Percentiles rank a stretch among this genome's conserved stretches.
phyloP scores from a whole-genome alignment of 495 filamentous ascomycete species.

The Schizothecium vesticola region DNA sequence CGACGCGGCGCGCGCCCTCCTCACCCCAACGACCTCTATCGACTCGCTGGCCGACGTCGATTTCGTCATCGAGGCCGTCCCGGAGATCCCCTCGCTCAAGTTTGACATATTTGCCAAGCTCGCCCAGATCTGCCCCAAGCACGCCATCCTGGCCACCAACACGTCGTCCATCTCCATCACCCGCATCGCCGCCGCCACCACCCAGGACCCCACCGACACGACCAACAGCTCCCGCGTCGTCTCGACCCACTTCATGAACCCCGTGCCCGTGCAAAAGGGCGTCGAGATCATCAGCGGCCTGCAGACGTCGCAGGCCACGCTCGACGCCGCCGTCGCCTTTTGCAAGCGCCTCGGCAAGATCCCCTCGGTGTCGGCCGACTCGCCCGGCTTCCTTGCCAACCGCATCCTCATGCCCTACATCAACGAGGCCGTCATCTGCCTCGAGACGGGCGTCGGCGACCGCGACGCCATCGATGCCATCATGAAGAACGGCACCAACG shows the following conservation, averaged over 20 bases:
- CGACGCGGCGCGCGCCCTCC: slow-evolving; percentile 58
- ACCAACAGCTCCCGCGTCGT: slow-evolving; percentile 83
- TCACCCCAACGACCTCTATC: slow-evolving; percentile 66
- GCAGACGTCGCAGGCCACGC: slow-evolving; percentile 77
- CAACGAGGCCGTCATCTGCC: slow-evolving; percentile 95
- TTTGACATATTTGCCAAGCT: slow-evolving; percentile 79
- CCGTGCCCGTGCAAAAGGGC: slow-evolving; percentile 92
- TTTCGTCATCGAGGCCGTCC: slow-evolving; percentile 96
- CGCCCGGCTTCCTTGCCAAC: slow-evolving; percentile 93
- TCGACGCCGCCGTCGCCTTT: slow-evolving; percentile 80
- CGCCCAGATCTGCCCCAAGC: slow-evolving; percentile 74
- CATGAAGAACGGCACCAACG: slow-evolving; percentile 99
- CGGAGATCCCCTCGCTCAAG: slow-evolving; percentile 86
- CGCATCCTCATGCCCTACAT: slow-evolving; percentile 99
- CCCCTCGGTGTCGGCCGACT: slow-evolving; percentile 76
- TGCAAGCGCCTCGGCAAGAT: slow-evolving; percentile 92
- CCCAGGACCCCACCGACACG: slow-evolving; percentile 66
- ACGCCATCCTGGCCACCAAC: slow-evolving; percentile 93
- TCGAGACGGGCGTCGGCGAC: slow-evolving; percentile 85
- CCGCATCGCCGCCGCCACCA: slow-evolving; percentile 83
- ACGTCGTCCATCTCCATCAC: slow-evolving; percentile 97
- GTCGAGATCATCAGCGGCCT: slow-evolving; percentile 95
- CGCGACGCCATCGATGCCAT: slow-evolving; percentile 92
- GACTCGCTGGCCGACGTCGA: slow-evolving; percentile 80
- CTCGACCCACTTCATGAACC: slow-evolving; percentile 99